Percentiles rank a stretch among this genome's conserved stretches.
Conservation (phyloP, 768 basidiomycete genomes). For the Sistotremastrum suecicum region DNA sequence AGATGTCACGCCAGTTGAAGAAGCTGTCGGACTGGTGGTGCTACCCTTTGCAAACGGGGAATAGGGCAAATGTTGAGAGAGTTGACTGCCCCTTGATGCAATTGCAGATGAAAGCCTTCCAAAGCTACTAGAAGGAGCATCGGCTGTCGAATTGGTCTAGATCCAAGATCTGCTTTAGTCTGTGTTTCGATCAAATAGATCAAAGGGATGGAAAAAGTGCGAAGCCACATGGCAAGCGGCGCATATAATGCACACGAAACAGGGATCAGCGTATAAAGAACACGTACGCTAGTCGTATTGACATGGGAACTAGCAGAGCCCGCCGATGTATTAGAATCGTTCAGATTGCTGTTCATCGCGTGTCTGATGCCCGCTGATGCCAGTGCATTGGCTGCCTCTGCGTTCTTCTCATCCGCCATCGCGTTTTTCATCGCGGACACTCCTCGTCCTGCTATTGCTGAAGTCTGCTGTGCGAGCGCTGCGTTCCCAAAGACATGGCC, state of each 20-base stretch:
- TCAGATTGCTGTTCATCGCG: constrained; percentile 7
- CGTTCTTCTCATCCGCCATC: constrained; percentile 20
- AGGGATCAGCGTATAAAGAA: constrained; percentile 13
- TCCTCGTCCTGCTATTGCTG: constrained; percentile 14
- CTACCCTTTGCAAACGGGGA: too few relatives aligned
- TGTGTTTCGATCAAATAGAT: too few relatives aligned
- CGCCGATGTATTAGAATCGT: not conserved
- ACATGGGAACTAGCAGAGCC: constrained; percentile 2
- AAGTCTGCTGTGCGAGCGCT: constrained; percentile 10
- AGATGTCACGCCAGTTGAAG: too few relatives aligned
- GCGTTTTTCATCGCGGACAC: constrained; percentile 33
- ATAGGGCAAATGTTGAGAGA: too few relatives aligned
- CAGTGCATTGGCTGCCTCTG: constrained; percentile 26
- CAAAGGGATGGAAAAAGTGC: too few relatives aligned
- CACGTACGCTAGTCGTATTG: too few relatives aligned
- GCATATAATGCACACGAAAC: not conserved
- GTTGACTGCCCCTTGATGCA: too few relatives aligned
- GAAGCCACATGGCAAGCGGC: too few relatives aligned
- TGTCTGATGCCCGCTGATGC: constrained; percentile 29
- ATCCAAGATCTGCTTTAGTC: not conserved
- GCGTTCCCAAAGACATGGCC: constrained; percentile 1
- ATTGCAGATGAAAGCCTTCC: too few relatives aligned
- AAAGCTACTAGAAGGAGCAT: not conserved
- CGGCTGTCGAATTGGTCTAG: not conserved
- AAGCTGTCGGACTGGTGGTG: too few relatives aligned